phyloP scores from a whole-genome alignment of 176 grass and related monocot species.

The Paspalum vaginatum region DNA sequence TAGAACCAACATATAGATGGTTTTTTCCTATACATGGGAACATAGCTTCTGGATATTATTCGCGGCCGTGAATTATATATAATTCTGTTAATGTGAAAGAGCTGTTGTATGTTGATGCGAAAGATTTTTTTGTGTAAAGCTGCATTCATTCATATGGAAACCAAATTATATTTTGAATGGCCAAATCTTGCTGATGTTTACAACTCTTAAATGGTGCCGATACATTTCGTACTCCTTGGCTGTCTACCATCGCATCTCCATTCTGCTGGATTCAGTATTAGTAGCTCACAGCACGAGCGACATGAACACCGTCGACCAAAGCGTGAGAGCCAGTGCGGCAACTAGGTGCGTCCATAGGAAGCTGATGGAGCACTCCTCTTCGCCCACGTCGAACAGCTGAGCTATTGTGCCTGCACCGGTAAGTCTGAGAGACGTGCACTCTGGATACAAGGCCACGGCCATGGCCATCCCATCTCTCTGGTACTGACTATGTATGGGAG shows the following conservation, averaged over 20 bases:
- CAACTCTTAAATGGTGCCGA: not conserved
- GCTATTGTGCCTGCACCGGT: constrained; percentile 56
- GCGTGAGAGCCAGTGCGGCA: constrained; percentile 50
- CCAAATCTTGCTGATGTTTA: not conserved
- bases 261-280: not conserved
- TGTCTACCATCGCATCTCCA: not conserved
- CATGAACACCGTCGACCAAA: constrained; percentile 72
- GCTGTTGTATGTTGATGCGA: not conserved
- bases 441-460: too few species aligned
- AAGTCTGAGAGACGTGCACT: too few species aligned
- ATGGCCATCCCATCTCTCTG: too few species aligned
- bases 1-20: constrained; percentile 17
- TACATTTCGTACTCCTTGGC: not conserved
- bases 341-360: constrained; percentile 70
- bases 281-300: constrained; percentile 44
- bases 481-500: not conserved
- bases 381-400: constrained; percentile 58
- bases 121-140: not conserved
- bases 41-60: not conserved
- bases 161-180: not conserved
- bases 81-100: not conserved
- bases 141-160: not conserved
- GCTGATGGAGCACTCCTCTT: constrained; percentile 65
- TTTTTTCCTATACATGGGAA: not conserved
- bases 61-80: not conserved